These are phyloP conservation scores for Adansonia grandidieri DNA, from an alignment of 441 rosid genomes.

Conservation along the genomic window DNA sequence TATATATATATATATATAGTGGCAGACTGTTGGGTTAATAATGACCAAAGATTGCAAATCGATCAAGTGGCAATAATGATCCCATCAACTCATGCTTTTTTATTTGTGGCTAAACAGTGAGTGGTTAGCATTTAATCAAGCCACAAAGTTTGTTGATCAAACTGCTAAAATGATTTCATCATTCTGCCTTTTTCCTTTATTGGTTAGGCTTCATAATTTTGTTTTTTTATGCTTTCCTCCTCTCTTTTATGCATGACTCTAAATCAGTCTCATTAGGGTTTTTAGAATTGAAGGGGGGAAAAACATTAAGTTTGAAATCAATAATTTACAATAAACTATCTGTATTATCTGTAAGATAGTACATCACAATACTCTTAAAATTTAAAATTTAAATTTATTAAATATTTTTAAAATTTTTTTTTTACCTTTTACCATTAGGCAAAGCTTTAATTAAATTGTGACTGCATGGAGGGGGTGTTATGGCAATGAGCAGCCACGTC, in stretches of 20 bases:
- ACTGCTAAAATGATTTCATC: conserved; percentile 29
- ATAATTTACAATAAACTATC: neutral
- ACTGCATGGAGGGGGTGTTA: neutral
- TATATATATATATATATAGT: neutral
- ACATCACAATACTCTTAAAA: too few species aligned
- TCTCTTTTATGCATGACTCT: neutral
- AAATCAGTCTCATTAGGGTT: neutral
- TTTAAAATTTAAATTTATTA: too few species aligned
- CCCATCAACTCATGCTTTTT: conserved; percentile 29
- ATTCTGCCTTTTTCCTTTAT: conserved; percentile 1
- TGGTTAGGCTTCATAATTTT: neutral
- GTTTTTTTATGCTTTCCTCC: neutral
- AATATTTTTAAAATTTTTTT: neutral
- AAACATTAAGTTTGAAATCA: neutral
- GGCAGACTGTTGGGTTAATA: conserved; percentile 38
- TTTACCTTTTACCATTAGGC: neutral
- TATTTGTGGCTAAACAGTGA: conserved; percentile 24
- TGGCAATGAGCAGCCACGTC: conserved; percentile 5
- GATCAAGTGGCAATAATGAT: conserved; percentile 23
- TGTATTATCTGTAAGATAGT: neutral
- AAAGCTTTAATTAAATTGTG: neutral
- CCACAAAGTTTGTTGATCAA: conserved; percentile 13
- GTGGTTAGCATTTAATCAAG: conserved; percentile 18
- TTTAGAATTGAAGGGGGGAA: neutral
- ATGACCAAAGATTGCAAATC: conserved; percentile 37